Percentiles rank a stretch among this genome's conserved stretches.
phyloP scores from a whole-genome alignment of 371 early-diverging fungal species.

The Dinochytrium kinnereticum region DNA sequence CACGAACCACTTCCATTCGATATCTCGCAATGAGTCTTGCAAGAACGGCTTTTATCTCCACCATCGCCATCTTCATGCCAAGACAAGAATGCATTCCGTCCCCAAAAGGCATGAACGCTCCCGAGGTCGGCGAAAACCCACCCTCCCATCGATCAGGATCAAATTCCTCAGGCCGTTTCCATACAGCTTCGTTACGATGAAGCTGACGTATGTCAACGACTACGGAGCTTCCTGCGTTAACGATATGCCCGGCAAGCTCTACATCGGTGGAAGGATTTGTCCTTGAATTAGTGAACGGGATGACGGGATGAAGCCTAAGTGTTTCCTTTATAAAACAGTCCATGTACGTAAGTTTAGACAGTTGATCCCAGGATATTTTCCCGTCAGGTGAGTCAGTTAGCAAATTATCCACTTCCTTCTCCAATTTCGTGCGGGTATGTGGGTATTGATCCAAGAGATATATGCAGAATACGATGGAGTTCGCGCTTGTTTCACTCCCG shows the following conservation, averaged over 20 bases:
- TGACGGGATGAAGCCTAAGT: constrained; percentile 42
- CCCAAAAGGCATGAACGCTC: constrained; percentile 47
- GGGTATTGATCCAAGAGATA: constrained; percentile 39
- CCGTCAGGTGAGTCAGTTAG: constrained; percentile 6
- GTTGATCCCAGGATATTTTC: constrained; percentile 10
- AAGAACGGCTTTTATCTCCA: constrained; percentile 16
- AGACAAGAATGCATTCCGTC: constrained; percentile 29
- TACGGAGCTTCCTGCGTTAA: constrained; percentile 34
- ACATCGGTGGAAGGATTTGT: background rate
- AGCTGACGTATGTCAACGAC: constrained; percentile 20
- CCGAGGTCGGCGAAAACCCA: constrained; percentile 19
- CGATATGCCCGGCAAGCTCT: background rate
- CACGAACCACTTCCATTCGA: constrained; percentile 17
- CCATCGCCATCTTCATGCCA: constrained; percentile 22
- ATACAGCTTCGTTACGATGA: constrained; percentile 40
- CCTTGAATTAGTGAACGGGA: background rate
- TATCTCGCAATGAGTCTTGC: background rate
- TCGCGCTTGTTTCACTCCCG: constrained; percentile 52
- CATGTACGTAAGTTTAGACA: constrained; percentile 35
- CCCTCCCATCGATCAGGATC: constrained; percentile 49
- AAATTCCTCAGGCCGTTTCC: constrained; percentile 43
- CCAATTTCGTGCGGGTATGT: constrained; percentile 24
- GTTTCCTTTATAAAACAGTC: constrained; percentile 47
- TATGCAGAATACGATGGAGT: constrained; percentile 36
- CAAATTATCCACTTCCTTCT: constrained; percentile 28